Conservation (phyloP, 1,284 basidiomycete genomes). For the Ceratobasidium sp. region DNA sequence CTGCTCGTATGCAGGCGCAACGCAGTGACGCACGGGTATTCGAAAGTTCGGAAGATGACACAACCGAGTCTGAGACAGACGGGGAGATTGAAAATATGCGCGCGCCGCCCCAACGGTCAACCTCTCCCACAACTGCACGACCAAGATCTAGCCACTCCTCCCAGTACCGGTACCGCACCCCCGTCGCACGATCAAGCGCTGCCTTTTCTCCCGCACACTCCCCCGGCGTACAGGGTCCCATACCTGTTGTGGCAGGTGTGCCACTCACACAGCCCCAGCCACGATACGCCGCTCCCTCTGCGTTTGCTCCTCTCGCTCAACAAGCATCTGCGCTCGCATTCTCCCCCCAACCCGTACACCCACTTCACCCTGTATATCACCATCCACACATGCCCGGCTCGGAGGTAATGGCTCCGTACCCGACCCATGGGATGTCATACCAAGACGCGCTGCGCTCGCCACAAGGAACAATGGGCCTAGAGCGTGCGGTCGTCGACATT, state of each 20-base stretch:
- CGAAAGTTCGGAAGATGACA: constrained; percentile 25
- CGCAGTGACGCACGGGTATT: constrained; percentile 20
- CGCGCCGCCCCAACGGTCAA: constrained; percentile 16
- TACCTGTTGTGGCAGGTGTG: constrained; percentile 50
- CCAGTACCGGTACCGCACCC: constrained; percentile 75
- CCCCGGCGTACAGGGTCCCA: constrained; percentile 41
- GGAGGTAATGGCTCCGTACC: constrained; percentile 43
- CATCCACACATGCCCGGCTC: constrained; percentile 52
- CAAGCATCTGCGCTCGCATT: constrained; percentile 56
- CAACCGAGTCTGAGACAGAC: constrained; percentile 55
- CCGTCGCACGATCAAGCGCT: constrained; percentile 68
- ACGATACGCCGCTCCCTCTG: constrained; percentile 74
- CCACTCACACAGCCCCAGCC: constrained; percentile 73
- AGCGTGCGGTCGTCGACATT: constrained; percentile 81
- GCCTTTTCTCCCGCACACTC: constrained; percentile 38
- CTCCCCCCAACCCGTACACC: constrained; percentile 44
- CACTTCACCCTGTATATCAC: constrained; percentile 52
- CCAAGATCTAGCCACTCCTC: constrained; percentile 78
- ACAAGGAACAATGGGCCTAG: constrained; percentile 57
- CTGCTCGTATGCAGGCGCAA: constrained; percentile 15
- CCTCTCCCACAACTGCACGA: constrained; percentile 60
- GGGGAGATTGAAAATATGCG: constrained; percentile 61
- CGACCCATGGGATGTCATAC: constrained; percentile 55
- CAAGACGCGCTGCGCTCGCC: constrained; percentile 17
- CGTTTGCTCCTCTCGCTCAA: constrained; percentile 65